phyloP scores from a whole-genome alignment of 768 basidiomycete genomes.

The Rickenella mellea region DNA sequence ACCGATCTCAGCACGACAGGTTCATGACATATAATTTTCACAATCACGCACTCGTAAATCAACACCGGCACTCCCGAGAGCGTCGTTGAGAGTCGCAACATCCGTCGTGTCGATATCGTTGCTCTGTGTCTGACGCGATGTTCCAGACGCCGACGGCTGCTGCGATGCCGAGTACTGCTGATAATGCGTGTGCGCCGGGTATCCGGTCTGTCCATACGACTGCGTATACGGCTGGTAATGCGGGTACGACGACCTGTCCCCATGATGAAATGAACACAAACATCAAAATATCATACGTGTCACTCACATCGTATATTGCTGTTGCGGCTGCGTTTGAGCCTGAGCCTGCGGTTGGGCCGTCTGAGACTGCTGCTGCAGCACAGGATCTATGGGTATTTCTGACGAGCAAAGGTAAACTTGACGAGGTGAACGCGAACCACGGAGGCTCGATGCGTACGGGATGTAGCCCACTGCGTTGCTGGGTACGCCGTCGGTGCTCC shows the following conservation, averaged over 20 bases:
- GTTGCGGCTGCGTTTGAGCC: no score
- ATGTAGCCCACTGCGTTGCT: conserved; percentile 29
- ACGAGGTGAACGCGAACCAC: conserved; percentile 3
- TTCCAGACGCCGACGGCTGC: conserved; percentile 13
- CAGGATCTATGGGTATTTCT: conserved; percentile 63
- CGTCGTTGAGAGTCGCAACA: conserved; percentile 74
- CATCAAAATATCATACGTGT: conserved; percentile 2
- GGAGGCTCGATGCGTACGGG: conserved; percentile 19
- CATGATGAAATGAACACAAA: not conserved
- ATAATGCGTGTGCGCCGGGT: conserved; percentile 12
- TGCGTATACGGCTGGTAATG: conserved; percentile 14
- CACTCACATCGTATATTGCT: conserved; percentile 30
- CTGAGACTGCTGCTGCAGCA: conserved; percentile 51
- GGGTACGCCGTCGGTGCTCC: conserved; percentile 12
- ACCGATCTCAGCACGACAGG: not conserved
- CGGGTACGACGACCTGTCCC: conserved; percentile 4
- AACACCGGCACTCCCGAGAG: conserved; percentile 78
- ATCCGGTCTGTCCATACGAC: conserved; percentile 2
- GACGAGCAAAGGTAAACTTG: conserved; percentile 3
- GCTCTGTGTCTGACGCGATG: conserved; percentile 14
- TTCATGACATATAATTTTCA: not conserved
- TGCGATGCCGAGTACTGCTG: conserved; percentile 17
- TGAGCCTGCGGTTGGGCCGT: no score
- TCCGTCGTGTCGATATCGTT: conserved; percentile 49
- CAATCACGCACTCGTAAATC: conserved; percentile 56